phyloP scores from a whole-genome alignment of 441 rosid genomes.

The Raphanus hybrid region DNA sequence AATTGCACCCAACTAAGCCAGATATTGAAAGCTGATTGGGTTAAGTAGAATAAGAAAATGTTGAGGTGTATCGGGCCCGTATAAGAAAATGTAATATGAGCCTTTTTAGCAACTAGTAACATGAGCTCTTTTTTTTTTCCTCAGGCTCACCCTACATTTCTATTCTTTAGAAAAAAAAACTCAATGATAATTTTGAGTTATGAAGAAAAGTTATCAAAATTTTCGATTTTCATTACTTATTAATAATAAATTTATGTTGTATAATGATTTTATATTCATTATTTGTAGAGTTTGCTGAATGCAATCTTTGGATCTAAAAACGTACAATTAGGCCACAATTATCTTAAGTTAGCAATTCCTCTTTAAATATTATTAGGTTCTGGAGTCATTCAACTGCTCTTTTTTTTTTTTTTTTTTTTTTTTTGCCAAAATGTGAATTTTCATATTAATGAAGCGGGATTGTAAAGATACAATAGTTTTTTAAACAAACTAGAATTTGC shows the following conservation, averaged over 20 bases:
- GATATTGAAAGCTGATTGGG: slow-evolving; percentile 1
- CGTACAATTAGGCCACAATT: neutral
- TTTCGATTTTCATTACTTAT: neutral
- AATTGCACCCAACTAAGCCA: neutral
- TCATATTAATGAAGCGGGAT: too few relatives aligned
- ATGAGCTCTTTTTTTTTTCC: neutral
- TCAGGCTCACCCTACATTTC: neutral
- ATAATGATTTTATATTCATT: neutral
- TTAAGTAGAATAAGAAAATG: neutral
- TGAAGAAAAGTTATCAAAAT: neutral
- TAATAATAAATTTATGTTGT: neutral
- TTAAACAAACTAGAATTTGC: too few relatives aligned
- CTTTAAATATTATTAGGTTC: neutral
- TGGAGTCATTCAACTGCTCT: neutral
- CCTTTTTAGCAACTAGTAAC: neutral
- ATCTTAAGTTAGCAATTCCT: slow-evolving; percentile 5
- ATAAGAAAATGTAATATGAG: neutral
- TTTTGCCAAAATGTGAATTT: too few relatives aligned
- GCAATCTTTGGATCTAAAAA: neutral
- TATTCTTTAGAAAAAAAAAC: neutral
- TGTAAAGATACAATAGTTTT: too few relatives aligned
- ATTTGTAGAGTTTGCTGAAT: neutral
- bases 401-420: too few relatives aligned
- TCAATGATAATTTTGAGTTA: neutral
- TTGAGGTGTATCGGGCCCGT: neutral